Evolutionary conservation across 2,329 filamentous ascomycete genomes (phyloP).

Genomic region (Penicillium sp.): DNA sequence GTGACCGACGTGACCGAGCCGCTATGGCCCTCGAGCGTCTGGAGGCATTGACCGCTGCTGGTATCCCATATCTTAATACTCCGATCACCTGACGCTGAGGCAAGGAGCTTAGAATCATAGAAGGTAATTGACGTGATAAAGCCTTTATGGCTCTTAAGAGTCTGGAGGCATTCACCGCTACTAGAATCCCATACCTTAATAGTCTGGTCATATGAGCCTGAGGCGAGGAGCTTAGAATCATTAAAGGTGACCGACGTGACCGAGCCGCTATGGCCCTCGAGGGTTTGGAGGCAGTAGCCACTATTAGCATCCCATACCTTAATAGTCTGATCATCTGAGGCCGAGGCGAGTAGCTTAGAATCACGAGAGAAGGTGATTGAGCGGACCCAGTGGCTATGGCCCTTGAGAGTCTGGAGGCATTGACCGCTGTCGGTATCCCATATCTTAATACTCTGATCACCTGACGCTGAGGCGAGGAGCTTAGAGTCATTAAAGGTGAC

Average conservation of each 20-base stretch:
- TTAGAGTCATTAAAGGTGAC: too few species aligned
- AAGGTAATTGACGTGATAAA: constrained; percentile 16
- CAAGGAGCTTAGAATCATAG: constrained; percentile 22
- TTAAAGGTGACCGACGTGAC: too few species aligned
- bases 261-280: too few species aligned
- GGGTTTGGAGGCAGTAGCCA: too few species aligned
- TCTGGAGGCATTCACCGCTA: constrained; percentile 21
- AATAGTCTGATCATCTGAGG: too few species aligned
- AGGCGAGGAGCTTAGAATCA: too few species aligned
- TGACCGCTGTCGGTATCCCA: neutral
- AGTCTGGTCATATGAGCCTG: too few species aligned
- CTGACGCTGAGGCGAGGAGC: constrained; percentile 21
- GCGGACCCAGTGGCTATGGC: too few species aligned
- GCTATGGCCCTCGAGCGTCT: neutral
- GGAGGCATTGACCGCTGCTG: neutral
- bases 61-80: constrained; percentile 12
- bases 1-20: too few species aligned
- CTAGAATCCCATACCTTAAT: too few species aligned
- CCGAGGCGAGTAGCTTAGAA: too few species aligned
- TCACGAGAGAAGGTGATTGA: neutral
- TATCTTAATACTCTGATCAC: constrained; percentile 17
- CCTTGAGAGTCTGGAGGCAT: neutral
- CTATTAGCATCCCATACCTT: too few species aligned
- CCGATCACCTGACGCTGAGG: constrained; percentile 21
- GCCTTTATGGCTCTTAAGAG: constrained; percentile 17